phyloP scores from a whole-genome alignment of 2,329 filamentous ascomycete species.

The Trichoderma guizhouense region DNA sequence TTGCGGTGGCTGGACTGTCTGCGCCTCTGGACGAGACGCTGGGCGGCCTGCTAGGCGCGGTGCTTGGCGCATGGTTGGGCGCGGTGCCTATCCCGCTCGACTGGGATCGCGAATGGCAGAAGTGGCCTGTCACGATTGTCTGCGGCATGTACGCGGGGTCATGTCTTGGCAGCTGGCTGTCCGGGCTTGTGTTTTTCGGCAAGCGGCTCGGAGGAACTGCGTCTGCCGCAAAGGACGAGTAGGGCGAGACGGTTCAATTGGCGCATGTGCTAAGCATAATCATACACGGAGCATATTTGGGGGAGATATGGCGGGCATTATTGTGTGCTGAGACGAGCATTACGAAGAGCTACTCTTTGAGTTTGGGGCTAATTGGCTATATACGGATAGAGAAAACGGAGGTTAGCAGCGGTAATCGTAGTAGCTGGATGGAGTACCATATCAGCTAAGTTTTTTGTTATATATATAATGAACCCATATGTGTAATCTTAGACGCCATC shows the following conservation, averaged over 20 bases:
- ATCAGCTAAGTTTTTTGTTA: not conserved
- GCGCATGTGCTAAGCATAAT: not conserved
- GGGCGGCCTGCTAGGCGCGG: slow-evolving; percentile 73
- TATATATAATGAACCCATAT: not conserved
- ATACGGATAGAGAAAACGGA: slow-evolving; percentile 13
- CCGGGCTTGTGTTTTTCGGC: slow-evolving; percentile 49
- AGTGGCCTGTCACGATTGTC: slow-evolving; percentile 91
- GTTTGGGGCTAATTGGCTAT: slow-evolving; percentile 3
- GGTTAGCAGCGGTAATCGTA: not conserved
- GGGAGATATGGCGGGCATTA: not conserved
- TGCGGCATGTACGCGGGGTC: slow-evolving; percentile 79
- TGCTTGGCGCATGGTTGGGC: slow-evolving; percentile 85
- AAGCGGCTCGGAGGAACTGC: slow-evolving; percentile 35
- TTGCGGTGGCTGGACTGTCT: slow-evolving; percentile 62
- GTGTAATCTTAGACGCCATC: not conserved
- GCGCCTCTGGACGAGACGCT: slow-evolving; percentile 80
- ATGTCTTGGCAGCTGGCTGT: slow-evolving; percentile 63
- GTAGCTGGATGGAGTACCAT: not conserved
- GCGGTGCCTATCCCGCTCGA: slow-evolving; percentile 94
- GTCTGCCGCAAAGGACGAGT: slow-evolving; percentile 29
- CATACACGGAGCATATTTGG: not conserved
- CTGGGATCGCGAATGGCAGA: slow-evolving; percentile 99
- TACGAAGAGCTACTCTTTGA: not conserved
- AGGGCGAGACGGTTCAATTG: slow-evolving; percentile 1
- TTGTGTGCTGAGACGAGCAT: slow-evolving; percentile 6